phyloP scores from a whole-genome alignment of 108 stramenopile genomes.

The Cyclotella cryptica region DNA sequence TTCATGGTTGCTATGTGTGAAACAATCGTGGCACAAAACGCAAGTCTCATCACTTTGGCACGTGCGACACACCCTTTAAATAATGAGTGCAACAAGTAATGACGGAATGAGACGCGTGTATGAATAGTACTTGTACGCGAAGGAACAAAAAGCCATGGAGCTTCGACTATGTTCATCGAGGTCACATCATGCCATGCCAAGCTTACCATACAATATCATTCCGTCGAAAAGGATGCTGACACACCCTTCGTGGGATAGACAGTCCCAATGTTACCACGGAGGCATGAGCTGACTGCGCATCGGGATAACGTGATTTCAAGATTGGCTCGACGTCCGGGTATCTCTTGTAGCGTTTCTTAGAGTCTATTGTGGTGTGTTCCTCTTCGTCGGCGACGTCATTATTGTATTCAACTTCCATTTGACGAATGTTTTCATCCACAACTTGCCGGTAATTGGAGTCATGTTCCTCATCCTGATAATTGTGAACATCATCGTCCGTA shows the following conservation, averaged over 20 bases:
- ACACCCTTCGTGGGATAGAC: conserved; percentile 75
- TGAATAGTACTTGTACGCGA: not conserved
- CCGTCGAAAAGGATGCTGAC: conserved; percentile 90
- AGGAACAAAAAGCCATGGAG: not conserved
- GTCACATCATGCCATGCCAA: not conserved
- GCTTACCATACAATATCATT: conserved; percentile 94
- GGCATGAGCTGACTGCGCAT: conserved; percentile 13
- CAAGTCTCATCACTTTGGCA: conserved; percentile 98
- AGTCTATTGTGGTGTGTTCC: not conserved
- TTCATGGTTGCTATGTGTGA: conserved; percentile 83
- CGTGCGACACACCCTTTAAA: conserved; percentile 90
- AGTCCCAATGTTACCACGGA: conserved; percentile 46
- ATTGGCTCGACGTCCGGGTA: not conserved
- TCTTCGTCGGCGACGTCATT: not conserved
- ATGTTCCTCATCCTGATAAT: not conserved
- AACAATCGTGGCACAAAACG: conserved; percentile 96
- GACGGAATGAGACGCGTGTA: not conserved
- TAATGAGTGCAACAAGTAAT: not conserved
- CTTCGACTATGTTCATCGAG: too few relatives aligned
- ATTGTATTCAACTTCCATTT: not conserved
- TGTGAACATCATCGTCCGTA: not conserved
- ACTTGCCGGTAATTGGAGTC: too few relatives aligned
- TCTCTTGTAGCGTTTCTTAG: too few relatives aligned
- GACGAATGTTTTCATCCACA: not conserved
- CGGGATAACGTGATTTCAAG: conserved; percentile 19